These are phyloP conservation scores for Leishmania amazonensis DNA, from an alignment of 208 protist genomes.

Conservation along the genomic window DNA sequence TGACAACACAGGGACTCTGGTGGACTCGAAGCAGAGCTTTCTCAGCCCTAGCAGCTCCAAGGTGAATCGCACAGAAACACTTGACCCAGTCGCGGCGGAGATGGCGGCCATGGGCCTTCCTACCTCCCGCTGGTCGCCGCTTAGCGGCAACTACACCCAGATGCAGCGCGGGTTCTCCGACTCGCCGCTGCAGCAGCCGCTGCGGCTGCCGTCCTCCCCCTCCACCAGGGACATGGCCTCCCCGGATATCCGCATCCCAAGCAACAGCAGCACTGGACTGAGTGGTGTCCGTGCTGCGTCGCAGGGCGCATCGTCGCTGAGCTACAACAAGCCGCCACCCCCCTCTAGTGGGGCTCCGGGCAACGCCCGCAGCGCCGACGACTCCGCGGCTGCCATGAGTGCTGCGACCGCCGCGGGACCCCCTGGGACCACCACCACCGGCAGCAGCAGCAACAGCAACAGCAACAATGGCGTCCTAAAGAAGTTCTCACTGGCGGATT, in stretches of 20 bases:
- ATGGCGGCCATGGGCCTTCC: slow-evolving; percentile 7
- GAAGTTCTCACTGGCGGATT: not conserved
- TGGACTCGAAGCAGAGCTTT: slow-evolving; percentile 3
- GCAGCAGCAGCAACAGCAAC: not conserved
- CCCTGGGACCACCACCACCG: not conserved
- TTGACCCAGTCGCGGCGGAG: slow-evolving; percentile 31
- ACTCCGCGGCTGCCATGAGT: not conserved
- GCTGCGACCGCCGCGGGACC: not conserved
- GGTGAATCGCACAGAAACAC: slow-evolving; percentile 24
- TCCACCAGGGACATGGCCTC: slow-evolving; percentile 1
- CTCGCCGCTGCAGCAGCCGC: not conserved
- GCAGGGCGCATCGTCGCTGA: not conserved
- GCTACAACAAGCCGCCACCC: not conserved
- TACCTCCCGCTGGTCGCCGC: not conserved
- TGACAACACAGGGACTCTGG: not conserved
- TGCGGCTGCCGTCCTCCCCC: slow-evolving; percentile 5
- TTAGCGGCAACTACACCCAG: not conserved
- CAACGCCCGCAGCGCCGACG: not conserved
- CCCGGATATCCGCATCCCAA: not conserved
- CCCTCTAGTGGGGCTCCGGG: not conserved
- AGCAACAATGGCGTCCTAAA: not conserved
- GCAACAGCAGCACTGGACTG: not conserved
- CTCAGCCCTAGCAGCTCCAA: not conserved
- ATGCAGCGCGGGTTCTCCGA: not conserved
- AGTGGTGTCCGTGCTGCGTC: not conserved